phyloP scores from a whole-genome alignment of 2,329 filamentous ascomycete genomes.

The Fusarium sp. region DNA sequence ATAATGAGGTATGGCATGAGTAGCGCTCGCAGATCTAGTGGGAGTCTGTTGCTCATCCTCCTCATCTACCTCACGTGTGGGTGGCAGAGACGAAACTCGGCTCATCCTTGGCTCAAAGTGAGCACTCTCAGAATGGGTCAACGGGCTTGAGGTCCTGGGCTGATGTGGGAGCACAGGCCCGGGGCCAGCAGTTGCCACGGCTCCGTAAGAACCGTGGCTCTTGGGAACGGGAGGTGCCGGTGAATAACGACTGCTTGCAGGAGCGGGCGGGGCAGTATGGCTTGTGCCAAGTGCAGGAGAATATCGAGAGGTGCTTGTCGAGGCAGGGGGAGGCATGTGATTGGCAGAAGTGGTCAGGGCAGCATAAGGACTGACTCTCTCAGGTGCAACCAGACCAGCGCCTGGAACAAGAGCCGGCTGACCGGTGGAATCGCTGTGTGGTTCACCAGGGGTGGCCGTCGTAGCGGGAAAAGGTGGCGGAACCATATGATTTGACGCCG shows the following conservation, averaged over 20 bases:
- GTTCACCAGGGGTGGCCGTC: conserved; percentile 19
- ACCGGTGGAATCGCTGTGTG: conserved; percentile 9
- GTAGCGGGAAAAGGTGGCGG: conserved; percentile 28
- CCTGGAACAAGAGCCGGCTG: conserved; percentile 27
- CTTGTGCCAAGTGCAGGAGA: conserved; percentile 63
- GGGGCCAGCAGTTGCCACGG: conserved; percentile 49
- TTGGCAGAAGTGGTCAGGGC: conserved; percentile 52
- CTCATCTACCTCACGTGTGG: conserved; percentile 71
- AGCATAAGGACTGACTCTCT: conserved; percentile 65
- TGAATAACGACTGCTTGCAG: conserved; percentile 63
- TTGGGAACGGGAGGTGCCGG: conserved; percentile 57
- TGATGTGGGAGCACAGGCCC: conserved; percentile 66
- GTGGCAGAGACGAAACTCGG: conserved; percentile 67
- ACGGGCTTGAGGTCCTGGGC: conserved; percentile 72
- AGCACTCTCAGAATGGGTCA: conserved; percentile 72
- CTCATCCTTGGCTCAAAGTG: conserved; percentile 66
- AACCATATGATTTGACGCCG: conserved; percentile 32
- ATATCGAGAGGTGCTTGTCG: conserved; percentile 61
- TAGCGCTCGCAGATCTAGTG: conserved; percentile 42
- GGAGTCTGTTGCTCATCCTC: conserved; percentile 55
- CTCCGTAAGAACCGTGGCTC: conserved; percentile 55
- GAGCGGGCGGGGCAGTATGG: conserved; percentile 50
- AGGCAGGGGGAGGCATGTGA: conserved; percentile 46
- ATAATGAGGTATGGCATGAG: conserved; percentile 40
- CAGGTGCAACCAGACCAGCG: conserved; percentile 62